These are phyloP conservation scores for Phalaenopsis equestris DNA, from an alignment of 106 monocot genomes.

Conservation along the genomic window DNA sequence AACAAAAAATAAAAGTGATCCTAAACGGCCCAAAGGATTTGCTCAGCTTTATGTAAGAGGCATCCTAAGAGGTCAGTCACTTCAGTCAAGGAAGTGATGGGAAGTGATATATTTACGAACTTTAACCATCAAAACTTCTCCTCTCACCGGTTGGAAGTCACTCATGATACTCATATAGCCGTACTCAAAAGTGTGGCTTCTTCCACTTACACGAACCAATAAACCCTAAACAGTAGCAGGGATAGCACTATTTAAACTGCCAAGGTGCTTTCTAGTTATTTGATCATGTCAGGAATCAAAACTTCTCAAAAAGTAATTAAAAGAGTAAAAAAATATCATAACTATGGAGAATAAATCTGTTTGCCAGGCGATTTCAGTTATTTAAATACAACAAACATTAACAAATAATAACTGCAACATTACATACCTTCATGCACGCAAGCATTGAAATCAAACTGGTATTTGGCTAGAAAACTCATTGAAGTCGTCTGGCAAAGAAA, in stretches of 20 bases:
- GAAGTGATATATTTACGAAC: background rate
- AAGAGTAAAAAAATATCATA: background rate
- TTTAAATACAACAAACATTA: background rate
- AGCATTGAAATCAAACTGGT: conserved; percentile 94
- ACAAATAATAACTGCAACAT: background rate
- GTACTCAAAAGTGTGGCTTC: background rate
- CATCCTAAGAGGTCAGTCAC: background rate
- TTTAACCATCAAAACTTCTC: background rate
- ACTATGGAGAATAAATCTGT: background rate
- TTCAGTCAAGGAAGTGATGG: background rate
- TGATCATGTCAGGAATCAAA: background rate
- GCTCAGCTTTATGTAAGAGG: background rate
- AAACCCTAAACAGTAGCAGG: background rate
- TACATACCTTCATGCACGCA: conserved; percentile 72
- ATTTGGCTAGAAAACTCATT: conserved; percentile 72
- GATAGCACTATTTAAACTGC: conserved; percentile 2
- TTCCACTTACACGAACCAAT: background rate
- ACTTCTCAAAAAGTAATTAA: background rate
- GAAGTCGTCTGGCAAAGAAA: conserved; percentile 96
- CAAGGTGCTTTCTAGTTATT: background rate
- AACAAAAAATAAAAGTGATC: no score
- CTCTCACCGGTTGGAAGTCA: background rate
- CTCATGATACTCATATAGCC: background rate
- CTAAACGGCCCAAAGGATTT: no score
- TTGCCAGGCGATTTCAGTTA: background rate